A percentile compares a stretch with the other conserved stretches of the same genome.
phyloP scores from a whole-genome alignment of 805 yeast genomes.

The Sporopachydermia lactativora region DNA sequence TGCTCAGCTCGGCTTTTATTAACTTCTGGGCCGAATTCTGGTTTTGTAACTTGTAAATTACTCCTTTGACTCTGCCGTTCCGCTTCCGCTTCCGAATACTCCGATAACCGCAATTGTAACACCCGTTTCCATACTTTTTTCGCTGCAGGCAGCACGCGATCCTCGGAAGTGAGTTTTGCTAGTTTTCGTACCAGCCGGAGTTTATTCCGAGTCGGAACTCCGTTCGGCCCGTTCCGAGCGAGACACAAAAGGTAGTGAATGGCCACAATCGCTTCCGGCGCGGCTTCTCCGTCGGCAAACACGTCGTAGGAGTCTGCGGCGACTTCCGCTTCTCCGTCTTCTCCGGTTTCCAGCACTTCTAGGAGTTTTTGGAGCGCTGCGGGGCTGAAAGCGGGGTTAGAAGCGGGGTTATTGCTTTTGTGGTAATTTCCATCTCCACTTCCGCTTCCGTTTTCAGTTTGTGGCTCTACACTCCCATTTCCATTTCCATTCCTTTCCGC shows the following conservation, averaged over 20 bases:
- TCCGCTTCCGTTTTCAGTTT: too few relatives aligned
- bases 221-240: conserved; percentile 15
- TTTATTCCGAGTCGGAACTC: conserved; percentile 15
- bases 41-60: conserved; percentile 1
- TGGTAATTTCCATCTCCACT: too few relatives aligned
- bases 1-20: conserved; percentile 23
- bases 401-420: too few relatives aligned
- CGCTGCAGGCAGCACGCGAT: conserved; percentile 19
- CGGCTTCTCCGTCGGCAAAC: conserved; percentile 39
- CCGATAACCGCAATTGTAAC: conserved; percentile 18
- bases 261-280: conserved; percentile 42
- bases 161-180: conserved; percentile 10
- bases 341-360: conserved; percentile 15
- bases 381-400: conserved; percentile 8
- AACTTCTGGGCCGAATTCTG: conserved; percentile 8
- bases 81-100: conserved; percentile 29
- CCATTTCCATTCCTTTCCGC: conserved; percentile 5
- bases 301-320: conserved; percentile 51
- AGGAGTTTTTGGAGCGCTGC: conserved; percentile 24
- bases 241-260: conserved; percentile 35
- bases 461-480: too few relatives aligned
- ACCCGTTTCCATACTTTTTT: conserved; percentile 31
- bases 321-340: conserved; percentile 23
- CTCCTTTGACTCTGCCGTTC: conserved; percentile 7
- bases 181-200: conserved; percentile 9